Evolutionary conservation across 495 filamentous ascomycete genomes (phyloP).

Genomic region (Xylaria castorea): DNA sequence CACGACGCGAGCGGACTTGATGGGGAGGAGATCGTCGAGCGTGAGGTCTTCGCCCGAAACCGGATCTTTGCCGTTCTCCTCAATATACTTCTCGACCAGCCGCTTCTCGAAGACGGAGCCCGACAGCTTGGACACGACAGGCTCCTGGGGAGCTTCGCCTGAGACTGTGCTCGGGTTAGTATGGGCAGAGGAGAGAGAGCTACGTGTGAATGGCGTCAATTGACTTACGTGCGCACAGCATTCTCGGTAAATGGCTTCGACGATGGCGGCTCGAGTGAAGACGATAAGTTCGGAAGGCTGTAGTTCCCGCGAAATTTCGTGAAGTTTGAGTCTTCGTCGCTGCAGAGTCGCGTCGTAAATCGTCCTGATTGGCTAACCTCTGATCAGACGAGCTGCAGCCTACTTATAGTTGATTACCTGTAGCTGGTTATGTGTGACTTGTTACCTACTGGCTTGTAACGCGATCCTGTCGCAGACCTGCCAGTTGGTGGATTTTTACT

Average conservation of each 20-base stretch:
- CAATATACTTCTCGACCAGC: slow-evolving; percentile 91
- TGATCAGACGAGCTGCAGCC: background rate
- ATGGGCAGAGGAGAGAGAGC: background rate
- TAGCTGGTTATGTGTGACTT: background rate
- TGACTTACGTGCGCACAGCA: slow-evolving; percentile 42
- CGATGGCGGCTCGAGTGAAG: background rate
- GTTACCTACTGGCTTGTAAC: background rate
- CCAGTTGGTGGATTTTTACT: background rate
- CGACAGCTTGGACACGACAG: slow-evolving; percentile 84
- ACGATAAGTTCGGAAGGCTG: slow-evolving; percentile 1
- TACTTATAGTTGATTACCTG: background rate
- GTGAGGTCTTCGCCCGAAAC: slow-evolving; percentile 90
- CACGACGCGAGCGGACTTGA: slow-evolving; percentile 82
- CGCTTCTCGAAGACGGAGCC: slow-evolving; percentile 94
- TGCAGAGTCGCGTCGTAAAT: slow-evolving; percentile 18
- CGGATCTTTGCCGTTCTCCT: slow-evolving; percentile 93
- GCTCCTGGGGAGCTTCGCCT: slow-evolving; percentile 93
- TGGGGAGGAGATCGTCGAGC: slow-evolving; percentile 81
- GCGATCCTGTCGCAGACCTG: background rate
- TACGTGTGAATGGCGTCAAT: background rate
- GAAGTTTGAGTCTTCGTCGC: background rate
- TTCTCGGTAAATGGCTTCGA: slow-evolving; percentile 20
- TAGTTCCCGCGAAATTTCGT: background rate
- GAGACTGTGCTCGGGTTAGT: slow-evolving; percentile 69
- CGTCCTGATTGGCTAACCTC: slow-evolving; percentile 2